Percentiles rank a stretch among this genome's conserved stretches.
Evolutionary conservation across 257 asterid species (phyloP).

Genomic region (Nicotiana tabacum): DNA sequence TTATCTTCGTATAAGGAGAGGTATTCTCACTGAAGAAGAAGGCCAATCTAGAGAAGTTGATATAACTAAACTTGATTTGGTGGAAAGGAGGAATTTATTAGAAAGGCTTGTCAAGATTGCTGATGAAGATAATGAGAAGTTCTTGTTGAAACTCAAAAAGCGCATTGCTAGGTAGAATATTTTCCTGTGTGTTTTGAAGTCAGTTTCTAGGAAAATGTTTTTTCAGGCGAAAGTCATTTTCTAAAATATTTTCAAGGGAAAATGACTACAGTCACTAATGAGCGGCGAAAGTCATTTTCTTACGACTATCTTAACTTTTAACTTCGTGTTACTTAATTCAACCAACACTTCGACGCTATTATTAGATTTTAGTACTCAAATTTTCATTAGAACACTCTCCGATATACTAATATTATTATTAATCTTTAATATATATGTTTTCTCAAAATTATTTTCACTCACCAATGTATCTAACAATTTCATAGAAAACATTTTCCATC

Average conservation of each 20-base stretch:
- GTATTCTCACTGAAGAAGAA: slow-evolving; percentile 47
- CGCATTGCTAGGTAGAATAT: slow-evolving; percentile 58
- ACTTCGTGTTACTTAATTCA: too few species aligned
- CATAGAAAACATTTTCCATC: too few species aligned
- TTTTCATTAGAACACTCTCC: too few species aligned
- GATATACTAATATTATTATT: too few species aligned
- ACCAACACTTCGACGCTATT: too few species aligned
- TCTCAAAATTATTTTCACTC: too few species aligned
- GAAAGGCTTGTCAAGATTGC: slow-evolving; percentile 61
- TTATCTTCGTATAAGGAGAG: slow-evolving; percentile 57
- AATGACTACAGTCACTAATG: not conserved
- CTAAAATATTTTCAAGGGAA: not conserved
- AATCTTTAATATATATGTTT: too few species aligned
- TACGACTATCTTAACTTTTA: too few species aligned
- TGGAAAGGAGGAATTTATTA: slow-evolving; percentile 55
- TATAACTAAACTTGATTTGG: slow-evolving; percentile 49
- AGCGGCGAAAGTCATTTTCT: too few species aligned
- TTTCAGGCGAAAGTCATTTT: not conserved
- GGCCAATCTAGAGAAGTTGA: slow-evolving; percentile 59
- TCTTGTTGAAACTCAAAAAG: slow-evolving; percentile 57
- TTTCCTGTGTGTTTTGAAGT: not conserved
- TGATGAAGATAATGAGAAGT: slow-evolving; percentile 82
- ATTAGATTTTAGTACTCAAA: too few species aligned
- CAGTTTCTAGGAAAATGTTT: not conserved
- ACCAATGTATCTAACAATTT: too few species aligned